Evolutionary conservation across 495 filamentous ascomycete genomes (phyloP).

Genomic region (Tuber magnatum): DNA sequence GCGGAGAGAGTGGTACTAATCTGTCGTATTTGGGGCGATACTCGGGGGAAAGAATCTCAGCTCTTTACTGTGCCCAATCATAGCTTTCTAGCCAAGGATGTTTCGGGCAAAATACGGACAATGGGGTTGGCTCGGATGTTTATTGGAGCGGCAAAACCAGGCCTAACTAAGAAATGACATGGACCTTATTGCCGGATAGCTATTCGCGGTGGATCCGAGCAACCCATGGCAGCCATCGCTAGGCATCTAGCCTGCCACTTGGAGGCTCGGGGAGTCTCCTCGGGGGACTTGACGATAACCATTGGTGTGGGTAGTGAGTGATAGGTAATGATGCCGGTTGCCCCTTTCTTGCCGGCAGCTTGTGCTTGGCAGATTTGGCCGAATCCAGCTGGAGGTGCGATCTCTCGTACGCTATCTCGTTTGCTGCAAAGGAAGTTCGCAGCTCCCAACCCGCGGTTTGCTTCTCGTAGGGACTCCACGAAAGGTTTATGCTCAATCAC

Average conservation of each 20-base stretch:
- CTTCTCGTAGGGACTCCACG: background rate
- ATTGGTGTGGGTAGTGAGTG: background rate
- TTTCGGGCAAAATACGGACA: background rate
- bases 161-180: background rate
- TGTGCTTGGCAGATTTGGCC: background rate
- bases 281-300: background rate
- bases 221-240: background rate
- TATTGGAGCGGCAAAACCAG: background rate
- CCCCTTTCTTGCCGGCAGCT: background rate
- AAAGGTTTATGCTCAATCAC: conserved; percentile 2
- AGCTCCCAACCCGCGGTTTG: background rate
- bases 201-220: background rate
- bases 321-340: background rate
- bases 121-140: background rate
- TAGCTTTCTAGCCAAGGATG: background rate
- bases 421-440: background rate
- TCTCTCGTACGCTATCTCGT: background rate
- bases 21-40: background rate
- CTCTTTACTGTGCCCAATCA: background rate
- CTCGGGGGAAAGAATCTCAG: background rate
- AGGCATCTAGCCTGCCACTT: background rate
- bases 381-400: background rate
- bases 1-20: background rate
- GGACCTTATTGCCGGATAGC: background rate
- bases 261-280: background rate